Conservation (phyloP, 2,329 filamentous ascomycete species). For the Diplodia seriata region DNA sequence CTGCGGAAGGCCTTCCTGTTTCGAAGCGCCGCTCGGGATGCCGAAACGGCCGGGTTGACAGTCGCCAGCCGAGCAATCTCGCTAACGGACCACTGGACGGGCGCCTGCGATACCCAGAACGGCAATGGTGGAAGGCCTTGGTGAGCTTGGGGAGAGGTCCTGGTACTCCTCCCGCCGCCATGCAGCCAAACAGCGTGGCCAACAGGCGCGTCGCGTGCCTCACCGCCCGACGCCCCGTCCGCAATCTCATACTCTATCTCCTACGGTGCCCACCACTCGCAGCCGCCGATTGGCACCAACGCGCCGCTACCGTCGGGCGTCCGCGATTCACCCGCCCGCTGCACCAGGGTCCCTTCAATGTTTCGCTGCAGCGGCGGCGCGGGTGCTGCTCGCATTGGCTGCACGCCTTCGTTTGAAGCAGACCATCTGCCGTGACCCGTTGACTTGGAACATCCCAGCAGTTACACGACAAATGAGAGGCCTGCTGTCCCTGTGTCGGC, state of each 20-base stretch:
- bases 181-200: not conserved
- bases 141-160: conserved; percentile 3
- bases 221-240: not conserved
- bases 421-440: conserved; percentile 5
- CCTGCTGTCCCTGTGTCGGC: not conserved
- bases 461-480: conserved; percentile 23
- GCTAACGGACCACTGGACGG: conserved; percentile 19
- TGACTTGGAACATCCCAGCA: conserved; percentile 26
- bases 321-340: conserved; percentile 4
- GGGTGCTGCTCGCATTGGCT: conserved; percentile 21
- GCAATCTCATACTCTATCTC: conserved; percentile 24
- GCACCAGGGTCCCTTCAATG: conserved; percentile 13
- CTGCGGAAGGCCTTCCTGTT: not conserved
- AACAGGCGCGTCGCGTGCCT: not conserved
- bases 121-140: conserved; percentile 18
- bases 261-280: not conserved
- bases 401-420: conserved; percentile 9
- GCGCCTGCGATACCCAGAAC: not conserved
- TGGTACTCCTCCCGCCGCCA: not conserved
- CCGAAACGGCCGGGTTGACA: conserved; percentile 13
- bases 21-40: conserved; percentile 17
- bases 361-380: conserved; percentile 8
- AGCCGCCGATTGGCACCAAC: conserved; percentile 10
- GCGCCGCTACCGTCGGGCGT: no score
- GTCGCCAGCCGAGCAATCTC: conserved; percentile 4